phyloP scores from a whole-genome alignment of 352 stramenopile species.

The Phytophthora citrophthora region DNA sequence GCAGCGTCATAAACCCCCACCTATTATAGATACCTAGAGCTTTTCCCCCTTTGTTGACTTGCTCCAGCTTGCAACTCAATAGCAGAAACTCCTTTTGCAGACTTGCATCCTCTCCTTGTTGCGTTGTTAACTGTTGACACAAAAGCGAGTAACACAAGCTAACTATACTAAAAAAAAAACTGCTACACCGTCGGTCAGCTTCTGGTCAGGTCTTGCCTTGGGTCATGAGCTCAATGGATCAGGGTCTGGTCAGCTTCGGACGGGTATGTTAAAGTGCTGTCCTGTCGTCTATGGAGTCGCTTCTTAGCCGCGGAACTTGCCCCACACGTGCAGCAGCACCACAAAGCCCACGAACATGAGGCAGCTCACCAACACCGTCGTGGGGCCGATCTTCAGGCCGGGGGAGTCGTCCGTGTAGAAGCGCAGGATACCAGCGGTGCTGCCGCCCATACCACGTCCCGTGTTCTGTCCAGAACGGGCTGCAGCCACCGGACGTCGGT shows the following conservation, averaged over 20 bases:
- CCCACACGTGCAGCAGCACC: slow-evolving; percentile 97
- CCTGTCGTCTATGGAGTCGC: slow-evolving; percentile 37
- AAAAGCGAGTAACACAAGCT: slow-evolving; percentile 18
- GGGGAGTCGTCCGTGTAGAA: slow-evolving; percentile 98
- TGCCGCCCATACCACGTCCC: slow-evolving; percentile 84
- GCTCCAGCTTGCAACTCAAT: neutral
- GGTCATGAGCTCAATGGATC: too few relatives aligned
- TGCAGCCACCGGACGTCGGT: slow-evolving; percentile 64
- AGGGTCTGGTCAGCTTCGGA: neutral
- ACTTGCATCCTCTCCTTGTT: slow-evolving; percentile 35
- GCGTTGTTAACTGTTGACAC: slow-evolving; percentile 20
- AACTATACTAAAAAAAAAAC: slow-evolving; percentile 48
- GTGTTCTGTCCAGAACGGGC: slow-evolving; percentile 65
- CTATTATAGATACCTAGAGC: slow-evolving; percentile 53
- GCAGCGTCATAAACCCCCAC: slow-evolving; percentile 19
- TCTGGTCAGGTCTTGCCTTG: neutral
- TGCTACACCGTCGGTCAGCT: slow-evolving; percentile 16
- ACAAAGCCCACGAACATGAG: slow-evolving; percentile 97
- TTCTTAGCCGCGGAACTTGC: slow-evolving; percentile 93
- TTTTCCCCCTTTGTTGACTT: slow-evolving; percentile 24
- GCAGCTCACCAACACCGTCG: slow-evolving; percentile 94
- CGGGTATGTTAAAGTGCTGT: slow-evolving; percentile 30
- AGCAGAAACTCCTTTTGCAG: slow-evolving; percentile 12
- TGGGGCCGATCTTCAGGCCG: slow-evolving; percentile 96
- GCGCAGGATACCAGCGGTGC: slow-evolving; percentile 93